Percentiles rank a stretch among this genome's conserved stretches.
Conservation (phyloP, 2,329 filamentous ascomycete species). For the Purpureocillium lavendulum region DNA sequence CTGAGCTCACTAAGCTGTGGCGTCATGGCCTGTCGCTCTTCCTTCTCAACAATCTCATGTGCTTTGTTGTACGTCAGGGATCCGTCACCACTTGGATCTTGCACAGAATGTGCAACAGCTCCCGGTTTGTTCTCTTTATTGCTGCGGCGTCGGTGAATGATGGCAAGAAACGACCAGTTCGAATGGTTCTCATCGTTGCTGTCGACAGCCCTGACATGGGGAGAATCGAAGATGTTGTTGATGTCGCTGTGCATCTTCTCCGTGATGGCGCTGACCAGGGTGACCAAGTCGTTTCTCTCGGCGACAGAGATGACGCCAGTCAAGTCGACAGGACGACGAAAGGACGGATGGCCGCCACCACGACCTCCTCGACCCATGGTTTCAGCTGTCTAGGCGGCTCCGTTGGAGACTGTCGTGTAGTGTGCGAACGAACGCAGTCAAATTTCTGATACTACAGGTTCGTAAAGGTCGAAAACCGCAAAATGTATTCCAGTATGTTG, state of each 20-base stretch:
- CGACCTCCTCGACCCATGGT: slow-evolving; percentile 32
- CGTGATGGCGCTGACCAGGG: slow-evolving; percentile 41
- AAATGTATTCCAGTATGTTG: no score
- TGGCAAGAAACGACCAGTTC: slow-evolving; percentile 26
- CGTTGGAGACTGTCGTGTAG: slow-evolving; percentile 2
- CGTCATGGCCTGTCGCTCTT: slow-evolving; percentile 26
- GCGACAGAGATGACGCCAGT: slow-evolving; percentile 36
- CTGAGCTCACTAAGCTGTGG: slow-evolving; percentile 55
- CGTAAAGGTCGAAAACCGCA: no score
- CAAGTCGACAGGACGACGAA: slow-evolving; percentile 41
- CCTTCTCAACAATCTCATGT: slow-evolving; percentile 20
- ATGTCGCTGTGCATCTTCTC: slow-evolving; percentile 48
- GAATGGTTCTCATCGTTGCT: slow-evolving; percentile 18
- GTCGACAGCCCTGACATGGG: slow-evolving; percentile 23
- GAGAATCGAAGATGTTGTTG: slow-evolving; percentile 41
- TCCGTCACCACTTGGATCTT: slow-evolving; percentile 1
- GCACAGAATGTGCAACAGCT: slow-evolving; percentile 4
- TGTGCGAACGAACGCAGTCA: no score
- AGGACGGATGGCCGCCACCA: slow-evolving; percentile 20
- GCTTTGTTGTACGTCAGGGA: slow-evolving; percentile 16
- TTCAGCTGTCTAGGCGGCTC: slow-evolving; percentile 1
- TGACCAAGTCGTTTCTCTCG: slow-evolving; percentile 44
- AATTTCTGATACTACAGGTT: no score
- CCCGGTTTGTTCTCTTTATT: slow-evolving; percentile 14
- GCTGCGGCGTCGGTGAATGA: slow-evolving; percentile 13